phyloP scores from a whole-genome alignment of 345 rosid genomes.

The Camelina laxa region DNA sequence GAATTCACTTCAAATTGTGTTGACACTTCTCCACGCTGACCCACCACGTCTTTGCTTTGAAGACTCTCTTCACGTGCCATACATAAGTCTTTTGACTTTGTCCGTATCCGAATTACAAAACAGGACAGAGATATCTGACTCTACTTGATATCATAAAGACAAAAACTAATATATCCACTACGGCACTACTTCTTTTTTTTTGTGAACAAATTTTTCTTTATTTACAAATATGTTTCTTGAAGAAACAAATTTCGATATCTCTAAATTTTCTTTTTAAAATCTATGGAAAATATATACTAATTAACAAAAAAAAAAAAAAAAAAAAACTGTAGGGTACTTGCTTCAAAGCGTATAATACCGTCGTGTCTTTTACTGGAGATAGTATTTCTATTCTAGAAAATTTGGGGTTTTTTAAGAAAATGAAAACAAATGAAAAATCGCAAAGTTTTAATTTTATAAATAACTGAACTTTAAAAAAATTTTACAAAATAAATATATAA shows the following conservation, averaged over 20 bases:
- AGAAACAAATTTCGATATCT: background rate
- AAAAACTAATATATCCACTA: no score
- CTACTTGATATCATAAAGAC: background rate
- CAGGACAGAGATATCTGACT: background rate
- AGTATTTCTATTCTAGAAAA: background rate
- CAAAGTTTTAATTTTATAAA: no score
- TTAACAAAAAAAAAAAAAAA: no score
- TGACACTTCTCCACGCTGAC: conserved; percentile 40
- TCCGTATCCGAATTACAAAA: conserved; percentile 3
- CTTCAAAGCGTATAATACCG: background rate
- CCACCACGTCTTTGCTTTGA: conserved; percentile 26
- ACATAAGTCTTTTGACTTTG: conserved; percentile 19
- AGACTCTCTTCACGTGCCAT: conserved; percentile 23
- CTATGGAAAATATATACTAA: background rate
- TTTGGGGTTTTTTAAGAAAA: background rate
- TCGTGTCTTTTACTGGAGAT: background rate
- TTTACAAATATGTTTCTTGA: background rate
- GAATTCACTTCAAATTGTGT: conserved; percentile 25
- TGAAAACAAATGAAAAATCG: background rate
- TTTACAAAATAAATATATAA: no score
- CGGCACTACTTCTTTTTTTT: no score
- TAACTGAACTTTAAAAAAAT: no score
- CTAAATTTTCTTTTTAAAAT: background rate
- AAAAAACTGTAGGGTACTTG: background rate
- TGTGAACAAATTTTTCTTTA: no score